Base-by-base conservation (phyloP, 2,329 filamentous ascomycete genomes). In the Metarhizium humberi region DNA sequence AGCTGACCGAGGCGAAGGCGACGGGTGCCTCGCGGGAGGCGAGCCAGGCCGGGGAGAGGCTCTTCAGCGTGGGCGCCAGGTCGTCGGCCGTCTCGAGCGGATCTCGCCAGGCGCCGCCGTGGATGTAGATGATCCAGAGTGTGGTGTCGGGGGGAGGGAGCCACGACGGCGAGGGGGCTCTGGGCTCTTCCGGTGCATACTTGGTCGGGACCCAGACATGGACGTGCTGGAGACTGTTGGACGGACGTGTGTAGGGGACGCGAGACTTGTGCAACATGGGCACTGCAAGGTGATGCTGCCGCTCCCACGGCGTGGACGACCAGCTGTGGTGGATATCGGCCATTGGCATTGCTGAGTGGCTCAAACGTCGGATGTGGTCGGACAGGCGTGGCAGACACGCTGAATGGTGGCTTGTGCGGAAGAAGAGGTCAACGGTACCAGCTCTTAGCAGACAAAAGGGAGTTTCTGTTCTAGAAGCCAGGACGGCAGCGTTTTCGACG, bases 101-200 rank as follows among this genome's bases (percentile, higher is more conserved):
- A 49, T 65, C 62, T 3, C 62, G 56, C 63, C 62, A 65, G 6
- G 63, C 63, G 34, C 63, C 63, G n/a, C 63, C 63, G 53, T 65
- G 63, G 52, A 65, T 58, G 53, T 60, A 61, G 10, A 63, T 54
- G 43, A 63, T 16, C 61, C 60, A 62, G n/a, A 56, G 50, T 1
- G 25, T 25, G 16, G 54, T 49, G 48, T 49, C 14, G 8, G 51
- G 36, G 18, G 55, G 30, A 2, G 56, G 53, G 16, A 57, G 40
- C 56, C 56, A 58, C 13, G 56, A 56, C 8, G 54, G 51, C 30
- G 3, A 50, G 43, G n/a, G 7, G 2, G n/a, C 14, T 48, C 40
- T 16, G 47, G 11, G 29, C 1, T 13, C 10, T 3, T n/a, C 14
- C 25, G 48, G 54, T 45, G 34, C 29, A 52, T 47, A 29, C 14